Base-by-base conservation (phyloP, 192 early-diverging fungal species). In the Umbelopsis sp. region DNA sequence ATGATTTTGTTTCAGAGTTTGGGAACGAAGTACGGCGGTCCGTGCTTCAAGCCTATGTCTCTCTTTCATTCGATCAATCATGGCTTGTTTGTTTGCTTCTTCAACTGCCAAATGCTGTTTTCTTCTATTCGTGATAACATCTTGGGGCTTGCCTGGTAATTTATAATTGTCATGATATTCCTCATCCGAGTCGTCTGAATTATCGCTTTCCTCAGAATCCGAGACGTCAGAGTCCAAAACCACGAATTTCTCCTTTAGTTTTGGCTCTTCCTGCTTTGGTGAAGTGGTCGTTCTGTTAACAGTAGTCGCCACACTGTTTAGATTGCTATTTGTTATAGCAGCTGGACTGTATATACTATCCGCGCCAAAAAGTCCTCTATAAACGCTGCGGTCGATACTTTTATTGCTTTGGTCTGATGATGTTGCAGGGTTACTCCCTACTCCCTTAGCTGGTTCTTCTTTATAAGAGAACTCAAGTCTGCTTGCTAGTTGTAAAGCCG, bases 341-440 rank as follows among this genome's bases (percentile, higher is more conserved):
- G 37, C 6, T 10, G 37, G 4, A 25, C 30, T 25, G 30, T 61
- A 61, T 77, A 77, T 68, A 69, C 72, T 52, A 71, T 72, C 23
- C 52, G 75, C 7, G 69, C 71, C 1, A 68, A 77, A 66, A 67
- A 72, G 30, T 61, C 46, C 25, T 69, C 72, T 51, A 30, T 27
- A 12, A 16, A 25, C 27, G 33, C 16, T 7, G 27, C 25, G 1
- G 15, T 33, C 30, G 48, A 49, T 49, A 16, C 20, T 10, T 49
- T 13, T 61, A 18, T 13, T 15, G 27, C 25, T 7, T 2, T 35
- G 55, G 55, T 33, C 21, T 41, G 25, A 16, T 33, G 10, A 4
- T 25, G 9, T 20, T 12, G 51, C 11, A 18, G 55, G 12, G 30
- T 4, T 61, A 23, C 33, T 61, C 27, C 33, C 55, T 35, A 61